Evolutionary conservation across 1,284 basidiomycete species (phyloP), one percentile per base, ranked within the genome.

Genomic region (Ustilago shanxiensis): DNA sequence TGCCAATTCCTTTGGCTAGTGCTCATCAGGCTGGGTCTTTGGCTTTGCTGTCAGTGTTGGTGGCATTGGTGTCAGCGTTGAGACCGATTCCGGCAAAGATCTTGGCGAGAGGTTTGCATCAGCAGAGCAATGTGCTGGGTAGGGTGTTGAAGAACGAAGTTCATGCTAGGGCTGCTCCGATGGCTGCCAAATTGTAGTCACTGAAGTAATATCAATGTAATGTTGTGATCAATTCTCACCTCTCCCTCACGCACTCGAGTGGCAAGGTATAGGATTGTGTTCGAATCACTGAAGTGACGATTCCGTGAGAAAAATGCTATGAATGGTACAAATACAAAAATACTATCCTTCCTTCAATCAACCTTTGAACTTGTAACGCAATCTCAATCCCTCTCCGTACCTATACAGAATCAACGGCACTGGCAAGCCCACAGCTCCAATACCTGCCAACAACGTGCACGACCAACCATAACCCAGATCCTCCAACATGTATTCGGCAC

Each of bases 21-120:
- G 90, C 92, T 41, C 97, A 99, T 86, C 97, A 99, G 87, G 95
- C 94, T 0, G 96, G 96, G 10, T 94, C 94, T 79, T 91, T 99
- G 7, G 90, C 93, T 49, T 88, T 99, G 16, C 88, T 99, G n/a
- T 59, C 53, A 0, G 63, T 73, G 9, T 55, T 77, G 4, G 26
- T 71, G 14, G 75, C 37, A 5, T 26, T 73, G 55, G 16, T 73
- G 10, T 63, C 61, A 1, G 54, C 66, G 13, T 47, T 77, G 61
- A 50, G 74, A 9, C 69, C 66, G 13, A 68, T 72, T 35, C 63
- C 74, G 1, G 24, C 24, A 4, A 45, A 45, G 24, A 56, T 72
- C 8, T 58, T 74, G 35, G 11, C 33, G 2, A 29, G 16, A 6
- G 6, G 33, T 0, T 22, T 37, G 22, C n/a, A 58, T 8, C 49